A percentile compares a stretch with the other conserved stretches of the same genome.
phyloP scores from a whole-genome alignment of 768 basidiomycete genomes.

The Boletus patriciae region DNA sequence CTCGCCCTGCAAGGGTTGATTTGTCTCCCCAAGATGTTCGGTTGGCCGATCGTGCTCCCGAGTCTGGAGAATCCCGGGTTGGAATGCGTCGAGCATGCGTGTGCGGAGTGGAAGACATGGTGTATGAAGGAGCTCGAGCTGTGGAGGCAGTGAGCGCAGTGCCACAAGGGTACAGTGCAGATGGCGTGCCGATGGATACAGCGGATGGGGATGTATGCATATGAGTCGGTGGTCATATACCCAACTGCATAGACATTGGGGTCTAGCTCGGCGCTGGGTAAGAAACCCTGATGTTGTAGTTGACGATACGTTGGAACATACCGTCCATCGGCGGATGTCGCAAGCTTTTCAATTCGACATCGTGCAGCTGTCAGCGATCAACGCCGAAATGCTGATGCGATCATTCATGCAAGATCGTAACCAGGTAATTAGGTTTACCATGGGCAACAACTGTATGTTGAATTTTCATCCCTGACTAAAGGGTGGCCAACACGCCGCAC shows the following conservation, averaged over 20 bases:
- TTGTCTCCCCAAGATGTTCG: neutral
- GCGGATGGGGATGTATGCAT: neutral
- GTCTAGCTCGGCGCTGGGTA: too few species aligned
- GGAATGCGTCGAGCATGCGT: conserved; percentile 10
- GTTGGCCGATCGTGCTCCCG: conserved; percentile 12
- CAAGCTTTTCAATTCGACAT: too few species aligned
- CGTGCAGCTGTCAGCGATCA: too few species aligned
- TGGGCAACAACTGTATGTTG: too few species aligned
- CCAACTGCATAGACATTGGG: neutral
- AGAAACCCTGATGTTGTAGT: too few species aligned
- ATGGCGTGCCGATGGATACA: neutral
- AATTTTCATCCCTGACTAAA: too few species aligned
- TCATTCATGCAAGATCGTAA: too few species aligned
- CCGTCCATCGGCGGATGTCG: too few species aligned
- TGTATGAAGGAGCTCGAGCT: conserved; percentile 13
- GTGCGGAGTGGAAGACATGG: conserved; percentile 6
- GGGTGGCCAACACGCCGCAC: too few species aligned
- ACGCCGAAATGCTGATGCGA: too few species aligned
- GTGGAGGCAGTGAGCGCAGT: conserved; percentile 4
- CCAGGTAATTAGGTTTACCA: too few species aligned
- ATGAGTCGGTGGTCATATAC: neutral
- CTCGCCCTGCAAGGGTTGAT: conserved; percentile 18
- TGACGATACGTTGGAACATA: too few species aligned
- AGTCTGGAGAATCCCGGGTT: conserved; percentile 14
- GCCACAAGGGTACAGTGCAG: neutral